These are phyloP conservation scores for Ogataea nitratoaversa DNA, from an alignment of 805 yeast genomes.

Conservation along the genomic window DNA sequence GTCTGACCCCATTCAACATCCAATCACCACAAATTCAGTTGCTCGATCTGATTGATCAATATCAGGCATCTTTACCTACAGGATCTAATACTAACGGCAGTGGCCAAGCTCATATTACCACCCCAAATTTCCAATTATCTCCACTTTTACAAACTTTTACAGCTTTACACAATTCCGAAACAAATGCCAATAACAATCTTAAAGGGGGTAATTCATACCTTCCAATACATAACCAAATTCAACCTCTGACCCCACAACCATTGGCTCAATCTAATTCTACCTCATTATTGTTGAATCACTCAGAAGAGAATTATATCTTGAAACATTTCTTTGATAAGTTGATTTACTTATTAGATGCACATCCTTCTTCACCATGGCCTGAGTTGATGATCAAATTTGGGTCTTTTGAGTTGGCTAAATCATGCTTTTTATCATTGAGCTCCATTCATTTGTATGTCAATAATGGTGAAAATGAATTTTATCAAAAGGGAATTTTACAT, in stretches of 20 bases:
- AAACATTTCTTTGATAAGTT: constrained; percentile 53
- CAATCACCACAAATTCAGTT: constrained; percentile 7
- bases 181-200: constrained; percentile 1
- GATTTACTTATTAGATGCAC: constrained; percentile 52
- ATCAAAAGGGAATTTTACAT: constrained; percentile 48
- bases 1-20: constrained; percentile 3
- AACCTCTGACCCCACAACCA: neutral
- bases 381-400: constrained; percentile 53
- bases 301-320: constrained; percentile 52
- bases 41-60: constrained; percentile 5
- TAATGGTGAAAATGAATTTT: constrained; percentile 48
- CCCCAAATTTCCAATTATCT: neutral
- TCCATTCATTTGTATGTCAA: constrained; percentile 57
- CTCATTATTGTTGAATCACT: constrained; percentile 21
- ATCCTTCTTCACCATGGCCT: constrained; percentile 61
- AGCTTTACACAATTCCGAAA: neutral
- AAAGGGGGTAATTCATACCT: too few species aligned
- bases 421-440: constrained; percentile 53
- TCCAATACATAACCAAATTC: too few species aligned
- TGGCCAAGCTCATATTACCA: neutral
- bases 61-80: neutral
- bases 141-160: neutral
- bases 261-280: neutral
- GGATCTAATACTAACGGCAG: too few species aligned
- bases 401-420: constrained; percentile 52